Evolutionary conservation across 306 rosid species (phyloP).

Genomic region (Oemleria cerasiformis): DNA sequence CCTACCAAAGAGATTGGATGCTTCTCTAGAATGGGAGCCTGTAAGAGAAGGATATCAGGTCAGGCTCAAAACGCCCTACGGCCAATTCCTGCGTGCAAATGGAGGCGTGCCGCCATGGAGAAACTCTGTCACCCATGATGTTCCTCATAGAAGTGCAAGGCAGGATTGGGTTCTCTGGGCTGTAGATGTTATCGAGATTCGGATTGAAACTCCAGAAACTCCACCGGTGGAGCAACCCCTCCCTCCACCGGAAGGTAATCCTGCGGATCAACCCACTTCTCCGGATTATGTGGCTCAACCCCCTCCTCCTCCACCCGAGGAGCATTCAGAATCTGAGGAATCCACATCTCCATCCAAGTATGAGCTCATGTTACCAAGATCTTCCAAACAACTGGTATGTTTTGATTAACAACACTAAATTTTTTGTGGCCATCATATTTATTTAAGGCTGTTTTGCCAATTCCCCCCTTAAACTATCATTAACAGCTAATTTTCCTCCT

Average conservation of each 20-base stretch:
- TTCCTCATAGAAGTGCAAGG: slow-evolving; percentile 45
- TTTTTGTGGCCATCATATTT: background rate
- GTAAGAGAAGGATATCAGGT: slow-evolving; percentile 67
- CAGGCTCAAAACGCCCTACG: slow-evolving; percentile 59
- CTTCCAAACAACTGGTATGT: slow-evolving; percentile 38
- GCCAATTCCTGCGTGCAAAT: slow-evolving; percentile 70
- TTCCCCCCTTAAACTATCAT: too few species aligned
- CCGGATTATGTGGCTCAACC: background rate
- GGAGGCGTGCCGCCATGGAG: slow-evolving; percentile 92
- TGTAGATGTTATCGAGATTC: slow-evolving; percentile 60
- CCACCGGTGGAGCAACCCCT: slow-evolving; percentile 9
- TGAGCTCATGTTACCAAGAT: slow-evolving; percentile 36
- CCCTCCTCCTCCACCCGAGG: slow-evolving; percentile 17
- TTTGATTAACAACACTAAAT: background rate
- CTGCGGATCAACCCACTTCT: background rate
- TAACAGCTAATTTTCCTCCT: too few species aligned
- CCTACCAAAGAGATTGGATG: slow-evolving; percentile 51
- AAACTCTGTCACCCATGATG: slow-evolving; percentile 79
- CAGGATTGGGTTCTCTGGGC: slow-evolving; percentile 92
- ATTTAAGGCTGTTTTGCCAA: too few species aligned
- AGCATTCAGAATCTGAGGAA: background rate
- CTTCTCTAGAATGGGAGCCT: slow-evolving; percentile 95
- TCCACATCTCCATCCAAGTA: slow-evolving; percentile 24
- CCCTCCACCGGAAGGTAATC: background rate
- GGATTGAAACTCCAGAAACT: background rate